phyloP scores from a whole-genome alignment of 176 grass and related monocot genomes.

The Tuctoria greenei region DNA sequence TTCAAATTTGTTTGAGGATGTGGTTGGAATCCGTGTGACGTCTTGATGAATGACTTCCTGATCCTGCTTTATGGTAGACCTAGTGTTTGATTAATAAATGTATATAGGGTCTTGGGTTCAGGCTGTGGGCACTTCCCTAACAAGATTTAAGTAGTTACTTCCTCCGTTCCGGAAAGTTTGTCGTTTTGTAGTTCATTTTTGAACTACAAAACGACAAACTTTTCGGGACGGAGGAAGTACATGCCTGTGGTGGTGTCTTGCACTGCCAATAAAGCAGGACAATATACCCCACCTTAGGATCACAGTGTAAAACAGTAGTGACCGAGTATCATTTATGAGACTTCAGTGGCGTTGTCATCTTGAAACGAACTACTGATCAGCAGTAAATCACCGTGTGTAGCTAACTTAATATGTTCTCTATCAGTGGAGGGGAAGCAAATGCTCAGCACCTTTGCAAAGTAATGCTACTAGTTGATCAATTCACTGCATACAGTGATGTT shows the following conservation, averaged over 20 bases:
- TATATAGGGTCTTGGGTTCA: constrained; percentile 20
- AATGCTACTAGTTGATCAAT: neutral
- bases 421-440: neutral
- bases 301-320: neutral
- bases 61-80: constrained; percentile 15
- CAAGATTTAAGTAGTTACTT: neutral
- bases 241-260: neutral
- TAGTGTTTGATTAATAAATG: neutral
- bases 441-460: neutral
- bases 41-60: constrained; percentile 37
- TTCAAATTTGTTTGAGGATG: constrained; percentile 1
- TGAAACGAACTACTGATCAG: neutral
- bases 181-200: no score
- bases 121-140: neutral
- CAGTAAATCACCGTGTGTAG: neutral
- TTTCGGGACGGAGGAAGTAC: no score
- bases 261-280: constrained; percentile 14
- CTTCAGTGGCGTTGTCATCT: neutral
- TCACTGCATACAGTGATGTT: neutral
- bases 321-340: neutral
- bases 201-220: no score
- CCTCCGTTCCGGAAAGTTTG: no score
- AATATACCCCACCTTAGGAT: neutral
- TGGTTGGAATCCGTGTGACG: constrained; percentile 17
- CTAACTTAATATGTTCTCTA: neutral